These are phyloP conservation scores for Trebouxia sp. DNA, from an alignment of 139 green algal genomes.

Conservation along the genomic window DNA sequence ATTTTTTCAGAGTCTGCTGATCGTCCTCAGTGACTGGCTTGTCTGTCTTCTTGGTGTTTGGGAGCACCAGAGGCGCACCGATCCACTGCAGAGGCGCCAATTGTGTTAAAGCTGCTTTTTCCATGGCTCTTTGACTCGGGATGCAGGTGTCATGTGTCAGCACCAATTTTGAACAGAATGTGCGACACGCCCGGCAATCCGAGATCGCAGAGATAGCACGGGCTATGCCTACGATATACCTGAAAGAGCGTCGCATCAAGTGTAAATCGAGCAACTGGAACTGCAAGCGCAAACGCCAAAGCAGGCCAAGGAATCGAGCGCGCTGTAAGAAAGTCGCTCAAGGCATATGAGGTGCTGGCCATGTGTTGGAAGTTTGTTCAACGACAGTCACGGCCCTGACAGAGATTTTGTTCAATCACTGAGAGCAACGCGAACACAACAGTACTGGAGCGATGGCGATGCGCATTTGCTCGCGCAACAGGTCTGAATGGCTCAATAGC, in stretches of 20 bases:
- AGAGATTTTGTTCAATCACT: no score
- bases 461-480: no score
- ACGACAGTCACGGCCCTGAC: background rate
- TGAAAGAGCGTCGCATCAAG: background rate
- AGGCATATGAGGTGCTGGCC: background rate
- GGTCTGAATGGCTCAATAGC: no score
- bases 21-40: constrained; percentile 1
- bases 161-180: no score
- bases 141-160: no score
- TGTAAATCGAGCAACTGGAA: background rate
- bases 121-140: no score
- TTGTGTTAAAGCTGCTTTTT: no score
- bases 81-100: background rate
- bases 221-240: no score
- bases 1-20: constrained; percentile 3
- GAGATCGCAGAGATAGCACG: no score
- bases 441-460: no score
- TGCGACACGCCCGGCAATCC: no score
- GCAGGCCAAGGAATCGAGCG: background rate
- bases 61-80: background rate
- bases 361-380: background rate
- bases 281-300: background rate
- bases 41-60: constrained; percentile 23
- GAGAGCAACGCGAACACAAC: no score
- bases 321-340: background rate